Evolutionary conservation across 2,329 filamentous ascomycete species (phyloP), one percentile per base, ranked within the genome.

Genomic region (Venturiaceae sp.): DNA sequence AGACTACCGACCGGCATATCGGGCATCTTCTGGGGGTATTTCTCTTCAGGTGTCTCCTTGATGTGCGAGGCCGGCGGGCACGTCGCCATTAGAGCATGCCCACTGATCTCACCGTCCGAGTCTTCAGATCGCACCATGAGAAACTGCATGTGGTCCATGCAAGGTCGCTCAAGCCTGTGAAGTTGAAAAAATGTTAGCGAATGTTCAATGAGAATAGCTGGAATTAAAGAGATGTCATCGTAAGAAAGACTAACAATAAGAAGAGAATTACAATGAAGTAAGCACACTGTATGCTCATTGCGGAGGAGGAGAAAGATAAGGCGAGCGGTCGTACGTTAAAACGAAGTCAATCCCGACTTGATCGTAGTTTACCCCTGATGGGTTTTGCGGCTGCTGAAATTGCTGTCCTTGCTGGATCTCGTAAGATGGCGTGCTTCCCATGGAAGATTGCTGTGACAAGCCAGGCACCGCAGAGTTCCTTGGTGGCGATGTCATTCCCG

Each of bases 81-180:
- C 16, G 88, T 88, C 16, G 90, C 88, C 92, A 97, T 97, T 64
- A 97, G 78, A 4, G 90, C 92, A 71, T 99, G 94, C 41, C 92
- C 94, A 63, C 88, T 92, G 44, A 88, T 79, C 60, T 87, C 83
- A 64, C 81, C 81, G 63, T 87, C 86, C 59, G 71, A 67, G 60
- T 75, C 78, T 69, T 77, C 71, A 62, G 77, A 80, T 60, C 78
- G 74, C 59, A 80, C 85, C 64, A 92, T 77, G 61, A 95, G 79
- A 74, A 86, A 89, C 65, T 90, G 88, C 74, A 92, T 81, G 73
- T 96, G 91, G 65, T 91, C 85, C 83, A 95, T 95, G 78, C 94
- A 97, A 56, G 92, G 90, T 70, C 87, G 88, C 77, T 96, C 92
- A 72, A 95, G 87, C 88, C 87, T 80, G 71, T 59, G 59, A 60